These are phyloP conservation scores for Ehretia macrophylla DNA, from an alignment of 257 asterid genomes.

Conservation along the genomic window DNA sequence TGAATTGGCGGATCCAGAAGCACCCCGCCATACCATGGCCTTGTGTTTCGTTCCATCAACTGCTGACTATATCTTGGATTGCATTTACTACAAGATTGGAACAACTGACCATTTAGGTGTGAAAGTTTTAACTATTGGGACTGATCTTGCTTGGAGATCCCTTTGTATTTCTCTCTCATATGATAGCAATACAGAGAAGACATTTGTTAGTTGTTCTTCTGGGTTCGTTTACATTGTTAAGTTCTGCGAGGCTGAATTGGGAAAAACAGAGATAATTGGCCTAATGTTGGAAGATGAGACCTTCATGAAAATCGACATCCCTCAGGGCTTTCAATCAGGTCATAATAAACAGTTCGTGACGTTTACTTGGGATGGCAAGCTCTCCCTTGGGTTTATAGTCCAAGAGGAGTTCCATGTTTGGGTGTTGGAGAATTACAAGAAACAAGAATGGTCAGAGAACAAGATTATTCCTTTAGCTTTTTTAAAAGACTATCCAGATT, in stretches of 20 bases:
- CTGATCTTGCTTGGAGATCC: neutral
- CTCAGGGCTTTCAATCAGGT: neutral
- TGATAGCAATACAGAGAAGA: neutral
- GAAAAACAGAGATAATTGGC: neutral
- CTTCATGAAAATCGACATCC: neutral
- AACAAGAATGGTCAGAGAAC: neutral
- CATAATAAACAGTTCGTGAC: too few relatives aligned
- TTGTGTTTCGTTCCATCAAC: neutral
- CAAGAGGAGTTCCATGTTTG: neutral
- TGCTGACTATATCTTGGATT: neutral
- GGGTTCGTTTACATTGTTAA: too few relatives aligned
- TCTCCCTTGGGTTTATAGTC: neutral
- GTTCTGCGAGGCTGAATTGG: neutral
- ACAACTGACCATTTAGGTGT: neutral
- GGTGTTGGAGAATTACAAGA: neutral
- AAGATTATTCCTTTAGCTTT: neutral
- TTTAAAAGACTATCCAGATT: too few relatives aligned
- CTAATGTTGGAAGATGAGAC: neutral
- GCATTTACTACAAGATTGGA: neutral
- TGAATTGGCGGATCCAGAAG: neutral
- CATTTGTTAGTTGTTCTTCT: too few relatives aligned
- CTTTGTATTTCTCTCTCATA: neutral
- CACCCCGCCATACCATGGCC: too few relatives aligned
- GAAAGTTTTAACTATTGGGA: neutral
- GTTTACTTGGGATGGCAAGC: neutral